Conservation (phyloP, 257 asterid species). For the Echites panduratus region DNA sequence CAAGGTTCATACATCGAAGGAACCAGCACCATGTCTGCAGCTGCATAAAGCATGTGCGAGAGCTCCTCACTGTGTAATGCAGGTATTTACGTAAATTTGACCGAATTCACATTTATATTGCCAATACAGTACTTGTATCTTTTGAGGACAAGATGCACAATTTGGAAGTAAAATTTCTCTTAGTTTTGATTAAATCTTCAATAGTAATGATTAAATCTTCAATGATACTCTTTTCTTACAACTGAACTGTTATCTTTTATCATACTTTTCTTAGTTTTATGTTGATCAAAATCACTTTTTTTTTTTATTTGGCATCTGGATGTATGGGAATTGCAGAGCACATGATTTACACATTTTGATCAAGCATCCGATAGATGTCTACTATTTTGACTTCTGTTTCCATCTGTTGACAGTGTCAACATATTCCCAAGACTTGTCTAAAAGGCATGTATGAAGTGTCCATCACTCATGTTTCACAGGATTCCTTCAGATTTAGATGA, state of each 20-base stretch:
- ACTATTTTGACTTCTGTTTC: neutral
- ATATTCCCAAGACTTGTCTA: neutral
- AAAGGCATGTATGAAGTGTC: neutral
- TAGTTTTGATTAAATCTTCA: no score
- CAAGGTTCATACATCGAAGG: conserved; percentile 95
- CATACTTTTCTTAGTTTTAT: neutral
- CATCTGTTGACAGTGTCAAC: neutral
- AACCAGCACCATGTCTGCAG: conserved; percentile 90
- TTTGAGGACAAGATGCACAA: neutral
- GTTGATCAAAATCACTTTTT: neutral
- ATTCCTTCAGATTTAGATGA: neutral
- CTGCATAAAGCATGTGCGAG: conserved; percentile 91
- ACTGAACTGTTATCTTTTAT: neutral
- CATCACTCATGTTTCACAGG: neutral
- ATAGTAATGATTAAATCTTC: neutral
- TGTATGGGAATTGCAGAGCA: neutral
- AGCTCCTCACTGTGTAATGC: conserved; percentile 73
- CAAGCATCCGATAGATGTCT: neutral
- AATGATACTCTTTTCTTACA: neutral
- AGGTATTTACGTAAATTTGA: neutral
- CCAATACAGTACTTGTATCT: neutral
- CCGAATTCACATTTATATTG: neutral
- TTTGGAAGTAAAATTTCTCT: neutral
- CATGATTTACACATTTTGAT: neutral
- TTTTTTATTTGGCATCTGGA: neutral